Percentiles rank a stretch among this genome's conserved stretches.
These are phyloP conservation scores for Pseudotsuga menziesii DNA, from an alignment of 75 land plant species.

Conservation along the genomic window DNA sequence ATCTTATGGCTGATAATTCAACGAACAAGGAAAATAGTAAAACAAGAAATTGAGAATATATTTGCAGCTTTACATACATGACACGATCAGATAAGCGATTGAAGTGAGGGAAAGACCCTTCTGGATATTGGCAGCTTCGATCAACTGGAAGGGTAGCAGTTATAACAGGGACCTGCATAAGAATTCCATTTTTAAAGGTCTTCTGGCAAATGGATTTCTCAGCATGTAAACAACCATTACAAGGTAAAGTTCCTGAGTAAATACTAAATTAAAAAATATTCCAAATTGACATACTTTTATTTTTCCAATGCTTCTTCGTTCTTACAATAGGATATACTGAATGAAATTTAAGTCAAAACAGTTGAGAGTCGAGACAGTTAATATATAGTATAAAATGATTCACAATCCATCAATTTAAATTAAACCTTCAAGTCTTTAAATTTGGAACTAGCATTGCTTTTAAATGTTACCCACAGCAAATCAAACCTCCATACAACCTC, in stretches of 20 bases:
- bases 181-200: not conserved
- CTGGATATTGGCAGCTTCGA: conserved; percentile 61
- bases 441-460: too few relatives aligned
- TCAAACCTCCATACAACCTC: too few relatives aligned
- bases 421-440: too few relatives aligned
- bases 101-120: conserved; percentile 83
- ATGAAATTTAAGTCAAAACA: not conserved
- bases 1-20: not conserved
- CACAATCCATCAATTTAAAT: too few relatives aligned
- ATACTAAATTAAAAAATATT: too few relatives aligned
- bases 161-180: conserved; percentile 85
- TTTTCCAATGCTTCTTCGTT: not conserved
- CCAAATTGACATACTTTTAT: too few relatives aligned
- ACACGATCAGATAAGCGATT: conserved; percentile 70
- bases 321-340: not conserved
- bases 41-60: not conserved
- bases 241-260: too few relatives aligned
- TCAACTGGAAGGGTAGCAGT: conserved; percentile 84
- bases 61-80: conserved; percentile 37
- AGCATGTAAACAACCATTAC: not conserved
- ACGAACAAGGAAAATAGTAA: not conserved
- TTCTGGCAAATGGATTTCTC: not conserved
- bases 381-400: too few relatives aligned
- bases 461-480: too few relatives aligned
- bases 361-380: not conserved